These are phyloP conservation scores for Limnomonas spitsbergensis DNA, from an alignment of 139 green algal species.

Conservation along the genomic window DNA sequence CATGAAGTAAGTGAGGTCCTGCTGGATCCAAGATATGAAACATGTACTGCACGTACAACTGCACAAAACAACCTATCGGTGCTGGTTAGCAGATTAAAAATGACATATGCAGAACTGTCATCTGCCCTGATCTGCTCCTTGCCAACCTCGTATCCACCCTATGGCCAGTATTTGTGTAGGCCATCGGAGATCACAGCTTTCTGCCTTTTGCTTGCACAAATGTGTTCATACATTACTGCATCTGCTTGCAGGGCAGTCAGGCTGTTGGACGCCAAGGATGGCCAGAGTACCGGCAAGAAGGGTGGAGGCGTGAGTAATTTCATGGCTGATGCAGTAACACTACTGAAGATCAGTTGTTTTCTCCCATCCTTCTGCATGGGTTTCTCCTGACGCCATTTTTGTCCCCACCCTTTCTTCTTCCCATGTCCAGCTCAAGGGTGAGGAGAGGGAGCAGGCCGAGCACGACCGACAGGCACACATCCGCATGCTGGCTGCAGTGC, in stretches of 20 bases:
- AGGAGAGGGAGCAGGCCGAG: constrained; percentile 12
- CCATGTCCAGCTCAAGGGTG: constrained; percentile 16
- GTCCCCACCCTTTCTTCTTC: neutral
- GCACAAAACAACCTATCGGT: no score
- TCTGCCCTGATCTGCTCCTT: no score
- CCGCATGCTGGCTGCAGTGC: neutral
- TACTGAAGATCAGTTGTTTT: neutral
- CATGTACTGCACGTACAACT: no score
- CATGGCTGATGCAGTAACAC: neutral
- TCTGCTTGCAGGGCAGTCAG: neutral
- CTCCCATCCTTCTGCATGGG: no score
- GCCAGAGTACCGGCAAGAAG: neutral
- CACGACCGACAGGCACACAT: neutral
- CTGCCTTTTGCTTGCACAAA: constrained; percentile 4
- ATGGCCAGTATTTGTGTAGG: no score
- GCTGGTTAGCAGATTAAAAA: no score
- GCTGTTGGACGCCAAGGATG: constrained; percentile 4
- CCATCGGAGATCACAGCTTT: neutral
- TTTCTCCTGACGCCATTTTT: neutral
- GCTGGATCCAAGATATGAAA: neutral
- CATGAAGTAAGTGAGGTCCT: neutral
- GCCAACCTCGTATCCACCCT: no score
- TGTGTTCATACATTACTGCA: no score
- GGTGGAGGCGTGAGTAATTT: neutral
- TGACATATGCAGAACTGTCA: no score